A percentile compares a stretch with the other conserved stretches of the same genome.
Conservation (phyloP, 805 yeast genomes). For the Ogataea populi-albae region DNA sequence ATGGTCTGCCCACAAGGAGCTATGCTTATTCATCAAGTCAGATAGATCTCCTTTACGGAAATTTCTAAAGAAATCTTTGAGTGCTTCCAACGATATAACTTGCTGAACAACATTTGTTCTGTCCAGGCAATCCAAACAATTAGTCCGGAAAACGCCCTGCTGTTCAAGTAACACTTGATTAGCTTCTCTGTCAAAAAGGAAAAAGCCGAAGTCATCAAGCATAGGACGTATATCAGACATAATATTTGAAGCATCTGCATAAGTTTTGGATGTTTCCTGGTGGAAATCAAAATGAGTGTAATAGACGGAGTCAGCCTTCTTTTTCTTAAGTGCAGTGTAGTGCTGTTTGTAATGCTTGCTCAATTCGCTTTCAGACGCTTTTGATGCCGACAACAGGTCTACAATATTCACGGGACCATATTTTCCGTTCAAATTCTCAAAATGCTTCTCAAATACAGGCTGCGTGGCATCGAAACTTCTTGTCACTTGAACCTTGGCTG, state of each 20-base stretch:
- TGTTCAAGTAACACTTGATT: slow-evolving; percentile 67
- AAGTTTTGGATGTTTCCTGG: slow-evolving; percentile 85
- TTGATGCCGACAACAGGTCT: slow-evolving; percentile 73
- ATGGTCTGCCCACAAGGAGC: slow-evolving; percentile 95
- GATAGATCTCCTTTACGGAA: slow-evolving; percentile 30
- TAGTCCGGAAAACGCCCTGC: slow-evolving; percentile 86
- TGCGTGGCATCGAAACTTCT: slow-evolving; percentile 90
- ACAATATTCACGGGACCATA: slow-evolving; percentile 89
- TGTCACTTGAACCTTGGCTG: slow-evolving; percentile 86
- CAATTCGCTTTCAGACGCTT: slow-evolving; percentile 72
- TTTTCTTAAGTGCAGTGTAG: slow-evolving; percentile 39
- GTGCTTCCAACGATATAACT: slow-evolving; percentile 69
- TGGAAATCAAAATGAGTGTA: slow-evolving; percentile 93
- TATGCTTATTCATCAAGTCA: slow-evolving; percentile 70
- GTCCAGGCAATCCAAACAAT: slow-evolving; percentile 93
- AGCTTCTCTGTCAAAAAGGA: slow-evolving; percentile 59
- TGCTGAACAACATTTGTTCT: slow-evolving; percentile 89
- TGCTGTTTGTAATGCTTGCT: slow-evolving; percentile 65
- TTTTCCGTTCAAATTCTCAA: slow-evolving; percentile 60
- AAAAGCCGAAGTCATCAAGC: slow-evolving; percentile 78
- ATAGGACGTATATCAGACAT: slow-evolving; percentile 62
- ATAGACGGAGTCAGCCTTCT: slow-evolving; percentile 39
- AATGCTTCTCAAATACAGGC: slow-evolving; percentile 83
- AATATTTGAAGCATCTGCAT: slow-evolving; percentile 74
- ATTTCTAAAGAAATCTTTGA: slow-evolving; percentile 51